These are phyloP conservation scores for Trametes sanguinea DNA, from an alignment of 768 basidiomycete genomes.

Conservation along the genomic window DNA sequence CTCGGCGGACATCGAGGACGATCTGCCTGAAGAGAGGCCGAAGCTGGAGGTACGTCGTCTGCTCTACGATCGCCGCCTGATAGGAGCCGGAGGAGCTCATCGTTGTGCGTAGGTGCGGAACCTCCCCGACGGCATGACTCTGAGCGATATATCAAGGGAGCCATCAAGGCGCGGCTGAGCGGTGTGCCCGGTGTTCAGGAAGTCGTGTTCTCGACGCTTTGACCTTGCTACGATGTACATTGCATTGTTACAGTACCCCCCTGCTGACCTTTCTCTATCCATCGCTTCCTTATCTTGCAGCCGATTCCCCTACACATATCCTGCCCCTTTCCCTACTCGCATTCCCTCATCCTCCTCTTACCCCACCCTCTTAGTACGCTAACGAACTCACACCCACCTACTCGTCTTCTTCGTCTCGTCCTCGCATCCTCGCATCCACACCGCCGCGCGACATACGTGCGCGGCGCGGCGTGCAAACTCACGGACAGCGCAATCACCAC, in stretches of 20 bases:
- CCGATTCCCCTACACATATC: neutral
- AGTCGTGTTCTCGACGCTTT: neutral
- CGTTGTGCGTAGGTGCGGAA: constrained; percentile 25
- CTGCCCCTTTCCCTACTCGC: neutral
- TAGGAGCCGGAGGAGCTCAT: neutral
- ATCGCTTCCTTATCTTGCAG: neutral
- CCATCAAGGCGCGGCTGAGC: constrained; percentile 21
- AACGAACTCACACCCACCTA: too few species aligned
- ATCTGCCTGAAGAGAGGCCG: constrained; percentile 23
- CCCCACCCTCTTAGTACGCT: too few species aligned
- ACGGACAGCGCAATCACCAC: neutral
- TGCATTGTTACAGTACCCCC: neutral
- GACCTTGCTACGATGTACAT: neutral
- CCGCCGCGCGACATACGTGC: too few species aligned
- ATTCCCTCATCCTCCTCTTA: neutral
- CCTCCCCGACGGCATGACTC: constrained; percentile 25
- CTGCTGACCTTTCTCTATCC: neutral
- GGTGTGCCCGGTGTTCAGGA: neutral
- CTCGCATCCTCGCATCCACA: too few species aligned
- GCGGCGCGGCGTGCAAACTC: too few species aligned
- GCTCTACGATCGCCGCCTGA: neutral
- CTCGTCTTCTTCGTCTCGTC: too few species aligned
- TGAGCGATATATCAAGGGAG: constrained; percentile 28
- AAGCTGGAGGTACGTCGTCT: constrained; percentile 10
- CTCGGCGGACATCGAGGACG: constrained; percentile 14